A percentile compares a stretch with the other conserved stretches of the same genome.
Evolutionary conservation across 345 rosid genomes (phyloP).

Genomic region (Gossypium bickii): DNA sequence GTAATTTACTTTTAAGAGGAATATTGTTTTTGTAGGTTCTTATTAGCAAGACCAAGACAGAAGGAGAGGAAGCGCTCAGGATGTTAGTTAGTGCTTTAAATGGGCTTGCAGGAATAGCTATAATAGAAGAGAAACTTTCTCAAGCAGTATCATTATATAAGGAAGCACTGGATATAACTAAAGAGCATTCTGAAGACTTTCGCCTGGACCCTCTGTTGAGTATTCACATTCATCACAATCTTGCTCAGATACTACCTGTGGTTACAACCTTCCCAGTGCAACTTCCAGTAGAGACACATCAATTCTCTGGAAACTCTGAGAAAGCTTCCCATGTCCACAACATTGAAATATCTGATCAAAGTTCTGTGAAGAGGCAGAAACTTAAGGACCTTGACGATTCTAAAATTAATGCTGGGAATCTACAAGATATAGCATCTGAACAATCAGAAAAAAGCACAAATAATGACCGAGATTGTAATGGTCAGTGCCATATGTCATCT

Average conservation of each 20-base stretch:
- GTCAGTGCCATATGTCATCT: constrained; percentile 27
- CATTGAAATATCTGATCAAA: constrained; percentile 27
- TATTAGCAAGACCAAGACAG: constrained; percentile 80
- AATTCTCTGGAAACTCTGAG: constrained; percentile 31
- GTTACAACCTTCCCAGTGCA: constrained; percentile 29
- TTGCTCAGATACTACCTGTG: constrained; percentile 61
- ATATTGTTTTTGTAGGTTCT: constrained; percentile 56
- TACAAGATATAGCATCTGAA: constrained; percentile 15
- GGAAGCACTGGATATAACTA: constrained; percentile 65
- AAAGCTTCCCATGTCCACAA: constrained; percentile 31
- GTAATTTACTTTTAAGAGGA: constrained; percentile 21
- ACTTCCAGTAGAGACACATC: constrained; percentile 26
- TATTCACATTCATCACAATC: constrained; percentile 91
- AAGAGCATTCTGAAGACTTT: constrained; percentile 74
- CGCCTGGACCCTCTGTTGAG: constrained; percentile 82
- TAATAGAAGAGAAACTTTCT: constrained; percentile 60
- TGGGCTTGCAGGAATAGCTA: constrained; percentile 88
- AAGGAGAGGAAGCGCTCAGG: constrained; percentile 95
- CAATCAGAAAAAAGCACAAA: constrained; percentile 27
- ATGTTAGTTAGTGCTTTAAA: constrained; percentile 76
- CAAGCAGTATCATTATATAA: constrained; percentile 68
- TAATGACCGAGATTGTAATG: constrained; percentile 30
- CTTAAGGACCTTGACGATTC: constrained; percentile 27
- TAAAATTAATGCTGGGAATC: constrained; percentile 26
- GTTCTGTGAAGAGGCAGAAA: constrained; percentile 48